Percentiles rank a stretch among this genome's conserved stretches.
Conservation (phyloP, 768 basidiomycete genomes). For the Collybia sordida region DNA sequence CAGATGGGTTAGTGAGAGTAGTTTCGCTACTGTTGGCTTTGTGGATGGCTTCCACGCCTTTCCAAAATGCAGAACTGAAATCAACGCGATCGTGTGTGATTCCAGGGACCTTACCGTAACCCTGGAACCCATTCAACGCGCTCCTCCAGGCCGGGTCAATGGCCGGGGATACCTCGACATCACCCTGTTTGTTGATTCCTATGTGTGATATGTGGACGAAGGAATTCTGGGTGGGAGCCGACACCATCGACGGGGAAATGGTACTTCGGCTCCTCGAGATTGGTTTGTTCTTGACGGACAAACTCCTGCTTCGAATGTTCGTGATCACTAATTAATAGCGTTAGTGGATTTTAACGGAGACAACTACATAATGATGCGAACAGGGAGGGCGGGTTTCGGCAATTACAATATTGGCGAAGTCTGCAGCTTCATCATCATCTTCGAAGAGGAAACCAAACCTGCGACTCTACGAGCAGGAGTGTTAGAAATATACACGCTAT, state of each 20-base stretch:
- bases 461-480: slow-evolving; percentile 51
- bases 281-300: slow-evolving; percentile 40
- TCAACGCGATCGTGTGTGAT: slow-evolving; percentile 26
- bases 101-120: slow-evolving; percentile 10
- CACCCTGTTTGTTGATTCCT: slow-evolving; percentile 50
- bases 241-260: slow-evolving; percentile 48
- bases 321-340: slow-evolving; percentile 11
- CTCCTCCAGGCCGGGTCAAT: slow-evolving; percentile 54
- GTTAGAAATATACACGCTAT: slow-evolving; percentile 37
- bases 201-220: slow-evolving; percentile 70
- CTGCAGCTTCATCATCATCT: slow-evolving; percentile 46
- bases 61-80: slow-evolving; percentile 33
- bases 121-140: slow-evolving; percentile 27
- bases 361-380: slow-evolving; percentile 19
- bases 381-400: slow-evolving; percentile 25
- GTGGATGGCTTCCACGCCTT: slow-evolving; percentile 22
- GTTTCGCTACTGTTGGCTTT: slow-evolving; percentile 2
- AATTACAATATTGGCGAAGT: slow-evolving; percentile 38
- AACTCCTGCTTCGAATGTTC: slow-evolving; percentile 25
- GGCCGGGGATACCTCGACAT: slow-evolving; percentile 52
- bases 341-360: not conserved
- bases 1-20: slow-evolving; percentile 1
- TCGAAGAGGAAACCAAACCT: slow-evolving; percentile 53
- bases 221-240: slow-evolving; percentile 55
- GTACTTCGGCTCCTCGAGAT: slow-evolving; percentile 21